phyloP scores from a whole-genome alignment of 2,329 filamentous ascomycete genomes.

The Trichophyton verrucosum region DNA sequence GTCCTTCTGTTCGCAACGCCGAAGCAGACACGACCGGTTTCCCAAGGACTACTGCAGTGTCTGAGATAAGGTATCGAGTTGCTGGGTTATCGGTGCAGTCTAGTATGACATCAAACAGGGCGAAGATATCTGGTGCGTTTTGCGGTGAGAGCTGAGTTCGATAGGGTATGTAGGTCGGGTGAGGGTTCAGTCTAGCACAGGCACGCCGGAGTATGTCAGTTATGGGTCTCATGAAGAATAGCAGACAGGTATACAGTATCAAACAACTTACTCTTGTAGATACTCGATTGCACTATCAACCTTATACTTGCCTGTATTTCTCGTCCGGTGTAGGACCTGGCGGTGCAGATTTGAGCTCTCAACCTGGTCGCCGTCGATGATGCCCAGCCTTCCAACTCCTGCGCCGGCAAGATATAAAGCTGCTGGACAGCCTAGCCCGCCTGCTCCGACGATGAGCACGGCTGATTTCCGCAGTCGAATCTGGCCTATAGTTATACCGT shows the following conservation, averaged over 20 bases:
- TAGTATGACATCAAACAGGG: constrained; percentile 66
- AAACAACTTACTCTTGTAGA: constrained; percentile 40
- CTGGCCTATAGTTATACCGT: constrained; percentile 47
- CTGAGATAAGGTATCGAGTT: constrained; percentile 83
- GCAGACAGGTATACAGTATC: background rate
- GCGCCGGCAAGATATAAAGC: constrained; percentile 86
- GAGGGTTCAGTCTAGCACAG: constrained; percentile 54
- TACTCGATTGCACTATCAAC: constrained; percentile 61
- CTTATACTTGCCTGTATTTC: constrained; percentile 61
- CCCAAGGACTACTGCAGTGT: constrained; percentile 65
- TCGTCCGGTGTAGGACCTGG: constrained; percentile 68
- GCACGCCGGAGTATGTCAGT: background rate
- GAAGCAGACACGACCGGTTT: constrained; percentile 82
- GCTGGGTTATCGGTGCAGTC: constrained; percentile 94
- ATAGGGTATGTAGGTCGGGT: constrained; percentile 52
- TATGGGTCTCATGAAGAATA: background rate
- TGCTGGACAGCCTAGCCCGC: constrained; percentile 83
- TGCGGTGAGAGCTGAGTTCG: constrained; percentile 52
- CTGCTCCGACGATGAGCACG: constrained; percentile 73
- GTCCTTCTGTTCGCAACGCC: constrained; percentile 76
- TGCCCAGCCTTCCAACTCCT: constrained; percentile 68
- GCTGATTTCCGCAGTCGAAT: constrained; percentile 55
- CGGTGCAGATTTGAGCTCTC: constrained; percentile 86
- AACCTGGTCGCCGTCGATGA: constrained; percentile 79
- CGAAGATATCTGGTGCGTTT: constrained; percentile 55